Evolutionary conservation across 306 rosid species (phyloP), one percentile per base, ranked within the genome.

Genomic region (Dalbergia oliveri): DNA sequence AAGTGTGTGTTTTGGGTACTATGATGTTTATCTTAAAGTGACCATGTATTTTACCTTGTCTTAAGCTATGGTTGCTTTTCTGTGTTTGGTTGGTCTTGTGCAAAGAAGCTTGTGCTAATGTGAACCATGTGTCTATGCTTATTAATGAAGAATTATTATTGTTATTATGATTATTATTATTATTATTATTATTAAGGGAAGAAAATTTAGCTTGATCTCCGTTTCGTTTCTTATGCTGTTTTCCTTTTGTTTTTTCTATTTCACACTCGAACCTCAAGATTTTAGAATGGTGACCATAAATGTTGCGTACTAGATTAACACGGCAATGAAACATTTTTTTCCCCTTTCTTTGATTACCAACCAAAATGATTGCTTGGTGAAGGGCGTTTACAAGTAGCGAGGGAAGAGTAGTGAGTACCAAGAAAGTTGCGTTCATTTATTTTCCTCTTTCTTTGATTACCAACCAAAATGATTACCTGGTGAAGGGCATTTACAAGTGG

Each of bases 71-170:
- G 43, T 77, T 53, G 65, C 54, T 53, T 53, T 14, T 44, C 13
- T 44, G n/a, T 15, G 59, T 5, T 77, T 77, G 73, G 43, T 66
- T 3, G 11, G 70, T 31, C n/a, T n/a, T 16, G 35, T 45, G 47
- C 45, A 45, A 75, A n/a, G 69, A 75, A 31, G 69, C 6, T 75
- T n/a, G 12, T 7, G 60, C 49, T 62, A 34, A 31, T 62, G 14
- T 62, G 60, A 21, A 21, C 39, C 57, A 51, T 19, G n/a, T 14
- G 26, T 66, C 66, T 77, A 66, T 53, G 81, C 74, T 66, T 77
- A 41, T 77, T 5, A 53, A 18, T 50, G 53, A 9, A 77, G 39
- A 21, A 54, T 41, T 53, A 33, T 35, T 4, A 13, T 54, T 54
- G 7, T 26, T 26, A 2, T n/a, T n/a, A n/a, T n/a, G n/a, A n/a